Evolutionary conservation across 179 eudicot species (phyloP).

Genomic region (Camellia oleifera): DNA sequence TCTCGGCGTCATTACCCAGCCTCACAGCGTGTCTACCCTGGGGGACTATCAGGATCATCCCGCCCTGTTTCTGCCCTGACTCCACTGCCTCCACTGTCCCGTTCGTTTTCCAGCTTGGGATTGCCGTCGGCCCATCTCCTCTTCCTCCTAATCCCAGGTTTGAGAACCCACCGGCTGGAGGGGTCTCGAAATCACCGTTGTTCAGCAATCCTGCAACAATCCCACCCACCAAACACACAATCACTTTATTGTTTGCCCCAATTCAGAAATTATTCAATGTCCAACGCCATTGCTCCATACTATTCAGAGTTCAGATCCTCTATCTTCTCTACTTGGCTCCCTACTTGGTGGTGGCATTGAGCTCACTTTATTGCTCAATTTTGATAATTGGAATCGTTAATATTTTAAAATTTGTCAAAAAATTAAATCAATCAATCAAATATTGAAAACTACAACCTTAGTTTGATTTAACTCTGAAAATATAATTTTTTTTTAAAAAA

Average conservation of each 20-base stretch:
- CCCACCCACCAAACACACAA: neutral
- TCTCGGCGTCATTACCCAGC: constrained; percentile 90
- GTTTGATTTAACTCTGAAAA: no score
- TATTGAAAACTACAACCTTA: no score
- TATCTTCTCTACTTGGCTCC: no score
- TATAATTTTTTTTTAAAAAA: no score
- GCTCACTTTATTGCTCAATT: no score
- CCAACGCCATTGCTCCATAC: neutral
- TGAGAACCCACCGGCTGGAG: constrained; percentile 79
- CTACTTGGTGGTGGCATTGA: no score
- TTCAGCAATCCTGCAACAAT: constrained; percentile 50
- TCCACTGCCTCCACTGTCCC: constrained; percentile 87
- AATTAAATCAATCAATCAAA: no score
- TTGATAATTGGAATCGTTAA: no score
- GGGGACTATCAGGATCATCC: constrained; percentile 95
- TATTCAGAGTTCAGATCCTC: no score
- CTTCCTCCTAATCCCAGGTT: constrained; percentile 34
- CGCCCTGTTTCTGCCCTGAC: constrained; percentile 95
- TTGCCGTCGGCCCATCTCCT: constrained; percentile 44
- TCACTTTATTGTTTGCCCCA: no score
- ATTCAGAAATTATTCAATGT: no score
- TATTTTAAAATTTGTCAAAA: no score
- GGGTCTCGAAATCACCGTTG: constrained; percentile 91
- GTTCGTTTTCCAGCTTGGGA: constrained; percentile 82
- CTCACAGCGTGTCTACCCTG: constrained; percentile 74